phyloP scores from a whole-genome alignment of 192 early-diverging fungal species.

The Coemansia sp. region DNA sequence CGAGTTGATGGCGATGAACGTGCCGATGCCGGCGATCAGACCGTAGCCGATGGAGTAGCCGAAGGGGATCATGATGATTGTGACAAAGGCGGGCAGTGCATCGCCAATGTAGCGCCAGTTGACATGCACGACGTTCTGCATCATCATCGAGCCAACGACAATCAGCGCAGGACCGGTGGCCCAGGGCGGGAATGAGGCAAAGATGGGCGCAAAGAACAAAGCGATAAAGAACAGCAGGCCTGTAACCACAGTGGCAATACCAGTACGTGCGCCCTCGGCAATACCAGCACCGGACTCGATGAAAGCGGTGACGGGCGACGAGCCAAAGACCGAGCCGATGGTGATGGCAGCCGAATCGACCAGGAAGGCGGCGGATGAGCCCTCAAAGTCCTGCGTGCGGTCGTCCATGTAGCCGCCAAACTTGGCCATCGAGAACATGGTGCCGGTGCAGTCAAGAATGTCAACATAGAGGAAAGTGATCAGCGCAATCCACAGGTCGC shows the following conservation, averaged over 20 bases:
- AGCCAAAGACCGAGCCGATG: constrained; percentile 72
- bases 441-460: constrained; percentile 83
- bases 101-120: constrained; percentile 82
- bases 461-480: constrained; percentile 86
- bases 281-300: constrained; percentile 84
- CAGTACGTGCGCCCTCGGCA: constrained; percentile 76
- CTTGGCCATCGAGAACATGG: constrained; percentile 82
- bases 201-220: constrained; percentile 82
- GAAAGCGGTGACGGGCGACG: constrained; percentile 74
- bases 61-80: constrained; percentile 74
- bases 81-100: constrained; percentile 75
- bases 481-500: constrained; percentile 76
- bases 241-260: constrained; percentile 69
- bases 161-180: constrained; percentile 82
- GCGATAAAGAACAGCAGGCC: constrained; percentile 73
- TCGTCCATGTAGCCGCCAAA: constrained; percentile 78
- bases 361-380: constrained; percentile 72
- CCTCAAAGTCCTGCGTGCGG: constrained; percentile 74
- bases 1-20: constrained; percentile 71
- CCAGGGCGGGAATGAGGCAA: constrained; percentile 83
- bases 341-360: constrained; percentile 66
- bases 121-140: constrained; percentile 64
- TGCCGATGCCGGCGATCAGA: constrained; percentile 70
- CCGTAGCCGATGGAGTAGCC: constrained; percentile 83
- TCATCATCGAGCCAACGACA: constrained; percentile 80